Evolutionary conservation across 768 basidiomycete species (phyloP), one percentile per base, ranked within the genome.

Genomic region (Amanita inopinata): DNA sequence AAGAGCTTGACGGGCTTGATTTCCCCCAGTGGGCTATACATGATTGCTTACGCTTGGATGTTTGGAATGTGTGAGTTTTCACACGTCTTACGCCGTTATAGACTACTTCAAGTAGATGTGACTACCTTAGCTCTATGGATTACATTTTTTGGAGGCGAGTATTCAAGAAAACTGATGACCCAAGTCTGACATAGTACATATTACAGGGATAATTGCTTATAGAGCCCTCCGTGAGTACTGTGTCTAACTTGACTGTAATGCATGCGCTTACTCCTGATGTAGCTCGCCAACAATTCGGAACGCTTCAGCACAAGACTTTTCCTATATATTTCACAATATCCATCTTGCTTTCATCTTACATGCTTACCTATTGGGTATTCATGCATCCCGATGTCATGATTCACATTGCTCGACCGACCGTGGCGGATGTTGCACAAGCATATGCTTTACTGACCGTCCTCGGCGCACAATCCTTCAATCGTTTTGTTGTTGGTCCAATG

Each of bases 221-320:
- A 76, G 64, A 56, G 51, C 73, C 9, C 64, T 84, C 39, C 75
- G 80, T 81, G 51, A 44, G 77, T 61, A 28, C 12, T 11, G 14
- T 14, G 14, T n/a, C 9, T 17, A 20, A 23, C n/a, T 1, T n/a
- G 12, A 8, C 33, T 35, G 33, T 28, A 12, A 19, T 37, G 22
- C 12, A 11, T 5, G 4, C 27, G 22, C n/a, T n/a, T n/a, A n/a
- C n/a, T 25, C n/a, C n/a, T n/a, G n/a, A 33, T 35, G n/a, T 44
- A 82, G 78, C 84, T 12, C 74, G 83, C 35, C 73, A 78, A 37
- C 78, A 83, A 46, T 90, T 90, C 47, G 74, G 79, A 7, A 64
- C 70, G 31, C 70, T 91, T 24, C 87, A 90, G 54, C 77, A 84
- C 54, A 74, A 71, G 52, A 75, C 71, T 0, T 85, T 85, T 61